A percentile compares a stretch with the other conserved stretches of the same genome.
These are phyloP conservation scores for Vaccinium darrowii DNA, from an alignment of 148 eudicot species.

Conservation along the genomic window DNA sequence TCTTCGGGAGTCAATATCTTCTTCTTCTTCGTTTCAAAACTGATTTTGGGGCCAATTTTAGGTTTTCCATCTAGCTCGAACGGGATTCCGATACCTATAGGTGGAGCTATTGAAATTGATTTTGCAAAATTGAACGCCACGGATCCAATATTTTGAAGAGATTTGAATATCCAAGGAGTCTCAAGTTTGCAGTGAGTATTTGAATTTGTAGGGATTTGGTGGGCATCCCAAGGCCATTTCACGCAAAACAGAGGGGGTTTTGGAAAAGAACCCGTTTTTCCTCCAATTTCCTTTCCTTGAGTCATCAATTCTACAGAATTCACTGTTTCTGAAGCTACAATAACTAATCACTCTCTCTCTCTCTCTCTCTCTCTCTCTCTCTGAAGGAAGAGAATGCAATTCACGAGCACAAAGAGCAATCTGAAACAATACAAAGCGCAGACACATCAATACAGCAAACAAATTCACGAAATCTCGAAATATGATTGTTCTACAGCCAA, in stretches of 20 bases:
- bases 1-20: conserved; percentile 48
- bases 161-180: conserved; percentile 78
- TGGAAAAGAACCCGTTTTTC: conserved; percentile 21
- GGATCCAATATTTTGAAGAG: conserved; percentile 48
- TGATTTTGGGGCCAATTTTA: conserved; percentile 17
- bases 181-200: conserved; percentile 39
- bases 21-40: neutral
- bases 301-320: neutral
- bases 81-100: conserved; percentile 7
- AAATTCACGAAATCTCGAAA: neutral
- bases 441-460: neutral
- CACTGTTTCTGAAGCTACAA: neutral
- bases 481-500: neutral
- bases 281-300: neutral
- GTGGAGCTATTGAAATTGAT: conserved; percentile 24
- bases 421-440: neutral
- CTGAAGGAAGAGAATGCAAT: neutral
- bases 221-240: conserved; percentile 69
- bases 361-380: neutral
- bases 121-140: conserved; percentile 41
- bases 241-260: conserved; percentile 59
- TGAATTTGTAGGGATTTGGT: conserved; percentile 22
- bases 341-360: neutral
- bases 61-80: conserved; percentile 18
- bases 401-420: neutral